Conservation (phyloP, 1,284 basidiomycete genomes). For the Malassezia globosa region DNA sequence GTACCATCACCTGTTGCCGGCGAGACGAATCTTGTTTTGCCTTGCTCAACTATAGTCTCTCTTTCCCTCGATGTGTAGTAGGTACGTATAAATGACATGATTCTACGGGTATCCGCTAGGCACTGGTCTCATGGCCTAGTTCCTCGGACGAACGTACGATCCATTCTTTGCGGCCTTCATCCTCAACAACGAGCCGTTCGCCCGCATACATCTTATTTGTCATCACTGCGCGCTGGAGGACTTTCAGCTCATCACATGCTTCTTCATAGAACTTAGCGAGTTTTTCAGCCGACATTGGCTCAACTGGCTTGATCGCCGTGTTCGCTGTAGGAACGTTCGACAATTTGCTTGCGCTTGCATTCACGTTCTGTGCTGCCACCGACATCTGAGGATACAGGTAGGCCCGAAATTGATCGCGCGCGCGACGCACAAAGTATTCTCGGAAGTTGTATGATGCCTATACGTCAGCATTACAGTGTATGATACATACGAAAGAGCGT, state of each 20-base stretch:
- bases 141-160: conserved; percentile 10
- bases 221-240: conserved; percentile 39
- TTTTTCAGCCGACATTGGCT: conserved; percentile 12
- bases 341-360: conserved; percentile 4
- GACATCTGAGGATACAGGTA: conserved; percentile 21
- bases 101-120: not conserved
- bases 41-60: too few species aligned
- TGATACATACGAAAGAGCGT: conserved; percentile 40
- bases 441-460: conserved; percentile 47
- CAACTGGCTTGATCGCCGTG: not conserved
- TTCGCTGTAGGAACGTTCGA: conserved; percentile 7
- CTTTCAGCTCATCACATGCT: conserved; percentile 36
- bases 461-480: not conserved
- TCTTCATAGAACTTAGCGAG: conserved; percentile 33
- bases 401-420: conserved; percentile 42
- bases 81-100: not conserved
- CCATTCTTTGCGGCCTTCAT: conserved; percentile 5
- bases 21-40: too few species aligned
- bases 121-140: not conserved
- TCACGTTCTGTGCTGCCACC: conserved; percentile 6
- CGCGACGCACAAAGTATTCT: conserved; percentile 43
- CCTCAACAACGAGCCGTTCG: conserved; percentile 43
- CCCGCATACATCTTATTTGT: conserved; percentile 43
- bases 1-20: too few species aligned
- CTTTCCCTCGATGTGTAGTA: not conserved